These are phyloP conservation scores for Podospora didyma DNA, from an alignment of 495 filamentous ascomycete genomes.

Conservation along the genomic window DNA sequence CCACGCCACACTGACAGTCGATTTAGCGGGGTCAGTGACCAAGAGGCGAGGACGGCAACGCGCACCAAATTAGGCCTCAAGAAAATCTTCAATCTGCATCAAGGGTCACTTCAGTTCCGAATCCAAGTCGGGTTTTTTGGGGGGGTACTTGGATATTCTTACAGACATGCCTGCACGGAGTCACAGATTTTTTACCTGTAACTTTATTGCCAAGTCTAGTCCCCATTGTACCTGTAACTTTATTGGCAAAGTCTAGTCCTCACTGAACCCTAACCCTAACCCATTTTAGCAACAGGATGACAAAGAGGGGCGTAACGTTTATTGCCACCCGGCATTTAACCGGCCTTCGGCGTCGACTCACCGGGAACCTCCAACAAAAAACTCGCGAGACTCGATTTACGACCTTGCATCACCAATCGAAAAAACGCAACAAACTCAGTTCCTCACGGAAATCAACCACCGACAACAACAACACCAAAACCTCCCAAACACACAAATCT, in stretches of 20 bases:
- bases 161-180: no score
- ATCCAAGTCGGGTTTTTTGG: no score
- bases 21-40: no score
- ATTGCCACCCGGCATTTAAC: background rate
- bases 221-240: background rate
- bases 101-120: no score
- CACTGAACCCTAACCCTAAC: constrained; percentile 3
- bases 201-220: background rate
- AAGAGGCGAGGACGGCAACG: no score
- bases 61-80: no score
- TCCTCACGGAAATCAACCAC: background rate
- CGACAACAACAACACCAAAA: background rate
- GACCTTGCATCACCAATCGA: background rate
- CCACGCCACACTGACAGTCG: no score
- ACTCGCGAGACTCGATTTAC: background rate
- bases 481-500: constrained; percentile 31
- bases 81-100: no score
- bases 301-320: no score
- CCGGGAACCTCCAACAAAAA: background rate
- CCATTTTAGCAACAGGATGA: background rate
- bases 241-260: background rate
- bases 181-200: no score
- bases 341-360: constrained; percentile 7
- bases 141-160: no score
- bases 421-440: background rate